Base-by-base conservation (phyloP, 495 filamentous ascomycete species). In the Monascus purpureus region DNA sequence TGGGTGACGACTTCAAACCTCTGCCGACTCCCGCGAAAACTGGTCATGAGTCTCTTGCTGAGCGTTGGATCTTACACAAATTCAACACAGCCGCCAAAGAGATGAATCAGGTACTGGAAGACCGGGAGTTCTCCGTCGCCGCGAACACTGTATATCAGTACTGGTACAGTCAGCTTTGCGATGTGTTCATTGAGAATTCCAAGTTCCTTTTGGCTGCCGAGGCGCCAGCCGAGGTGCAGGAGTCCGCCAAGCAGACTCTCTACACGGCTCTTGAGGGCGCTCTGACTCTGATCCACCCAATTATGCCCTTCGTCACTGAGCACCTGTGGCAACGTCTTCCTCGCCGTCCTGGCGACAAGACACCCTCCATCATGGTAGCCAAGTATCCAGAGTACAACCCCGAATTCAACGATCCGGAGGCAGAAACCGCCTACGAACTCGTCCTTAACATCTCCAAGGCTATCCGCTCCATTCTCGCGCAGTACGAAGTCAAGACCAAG, bases 21-120 rank as follows among this genome's bases (percentile, higher is more conserved):
- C 64, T 62, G 36, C 45, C 64, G 19, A 63, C 63, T 6, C 50
- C 49, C 17, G 49, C 55, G 9, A 70, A 74, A 45, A 76, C 75
- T 17, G 75, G 77, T 32, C 64, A 72, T 23, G 74, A 82, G 43
- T 75, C 73, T 14, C 65, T 86, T 19, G 69, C 82, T 2, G 84
- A 93, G 57, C 68, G 73, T 31, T 93, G 84, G 84, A 87, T 93
- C 36, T 52, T 93, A 37, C 75, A 85, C 60, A 80, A 84, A 53
- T 65, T 85, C 59, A 84, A 79, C 45, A 46, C 37, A 14, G 77
- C 82, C 12, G 65, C 75, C n/a, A 78, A 77, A 56, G 73, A 75
- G 23, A 70, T 86, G 38, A 83, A 87, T 53, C 62, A 73, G 35
- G 61, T 69, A 9, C 59, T 93, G 6, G 71, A 73, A 35, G 57